phyloP scores from a whole-genome alignment of 306 rosid genomes.

The Leucaena leucocephala region DNA sequence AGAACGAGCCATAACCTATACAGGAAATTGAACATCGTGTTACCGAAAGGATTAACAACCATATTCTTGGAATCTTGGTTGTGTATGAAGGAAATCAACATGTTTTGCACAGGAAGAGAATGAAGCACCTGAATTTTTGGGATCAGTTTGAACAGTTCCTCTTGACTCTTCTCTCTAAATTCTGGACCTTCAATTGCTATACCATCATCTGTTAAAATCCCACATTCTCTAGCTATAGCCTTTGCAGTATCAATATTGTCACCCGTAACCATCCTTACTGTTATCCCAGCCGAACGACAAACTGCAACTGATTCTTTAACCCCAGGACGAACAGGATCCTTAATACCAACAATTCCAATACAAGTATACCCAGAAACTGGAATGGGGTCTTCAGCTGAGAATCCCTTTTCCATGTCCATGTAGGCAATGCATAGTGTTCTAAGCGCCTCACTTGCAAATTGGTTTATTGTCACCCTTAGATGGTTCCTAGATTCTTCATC shows the following conservation, averaged over 20 bases:
- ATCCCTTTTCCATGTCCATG: conserved; percentile 69
- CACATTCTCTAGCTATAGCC: conserved; percentile 98
- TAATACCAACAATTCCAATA: conserved; percentile 90
- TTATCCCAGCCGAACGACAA: conserved; percentile 93
- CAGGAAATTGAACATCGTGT: conserved; percentile 29
- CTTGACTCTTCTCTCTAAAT: conserved; percentile 76
- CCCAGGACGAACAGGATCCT: conserved; percentile 98
- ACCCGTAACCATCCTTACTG: conserved; percentile 95
- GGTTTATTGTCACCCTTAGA: conserved; percentile 63
- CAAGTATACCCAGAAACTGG: conserved; percentile 84
- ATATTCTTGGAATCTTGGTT: background rate
- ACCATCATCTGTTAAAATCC: conserved; percentile 95
- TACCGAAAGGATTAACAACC: conserved; percentile 34
- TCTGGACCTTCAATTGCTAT: conserved; percentile 97
- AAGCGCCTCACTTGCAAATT: conserved; percentile 90
- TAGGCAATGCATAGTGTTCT: conserved; percentile 94
- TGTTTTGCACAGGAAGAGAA: conserved; percentile 18
- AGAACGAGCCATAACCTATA: conserved; percentile 96
- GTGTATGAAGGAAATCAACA: conserved; percentile 23
- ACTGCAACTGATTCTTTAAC: conserved; percentile 94
- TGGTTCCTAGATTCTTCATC: conserved; percentile 65
- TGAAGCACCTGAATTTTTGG: conserved; percentile 89
- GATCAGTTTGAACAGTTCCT: conserved; percentile 73
- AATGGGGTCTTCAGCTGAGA: conserved; percentile 64
- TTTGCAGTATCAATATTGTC: conserved; percentile 93